Evolutionary conservation across 2,329 filamentous ascomycete species (phyloP), one percentile per base, ranked within the genome.

Genomic region (Ophiostoma montium): DNA sequence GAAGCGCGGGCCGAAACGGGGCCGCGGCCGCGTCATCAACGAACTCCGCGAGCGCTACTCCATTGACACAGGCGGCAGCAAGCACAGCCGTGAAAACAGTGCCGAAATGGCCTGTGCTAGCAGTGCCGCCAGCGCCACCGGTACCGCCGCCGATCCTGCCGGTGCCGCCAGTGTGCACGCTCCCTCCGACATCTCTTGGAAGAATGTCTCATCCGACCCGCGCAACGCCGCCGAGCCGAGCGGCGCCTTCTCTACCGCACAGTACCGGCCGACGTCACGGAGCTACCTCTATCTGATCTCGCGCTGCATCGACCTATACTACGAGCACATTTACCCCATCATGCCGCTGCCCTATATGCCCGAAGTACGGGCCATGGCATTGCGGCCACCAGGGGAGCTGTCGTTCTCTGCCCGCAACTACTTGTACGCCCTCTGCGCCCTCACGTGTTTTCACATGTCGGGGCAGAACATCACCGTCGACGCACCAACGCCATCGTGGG

Each of bases 1-100:
- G 61, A 80, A 79, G 62, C 74, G 79, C 56, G 77, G 77, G 2
- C 77, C 77, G 12, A 82, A 80, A 57, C 73, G 74, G 27, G 76
- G 74, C 46, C 70, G 75, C 52, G 77, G 77, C 32, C 75, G 78
- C 55, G 75, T 82, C 36, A 76, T 82, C 51, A 77, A 76, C 53
- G 75, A 79, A 62, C 64, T 82, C 19, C 68, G 77, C 62, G 47
- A 62, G 61, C 68, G 66, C 76, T 60, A 51, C 38, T 49, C 53
- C 18, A 21, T 56, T 11, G 53, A 63, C 65, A 67, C 61, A 10
- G 35, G 47, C 56, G 64, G 67, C 16, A 48, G 51, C 63, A 65
- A 52, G 30, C 54, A 53, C 65, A 70, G 57, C 61, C 71, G 48
- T 60, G 66, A 53, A 58, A 68, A 53, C 59, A 67, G 60, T 50